These are phyloP conservation scores for Mycena filopes DNA, from an alignment of 768 basidiomycete species.

Conservation along the genomic window DNA sequence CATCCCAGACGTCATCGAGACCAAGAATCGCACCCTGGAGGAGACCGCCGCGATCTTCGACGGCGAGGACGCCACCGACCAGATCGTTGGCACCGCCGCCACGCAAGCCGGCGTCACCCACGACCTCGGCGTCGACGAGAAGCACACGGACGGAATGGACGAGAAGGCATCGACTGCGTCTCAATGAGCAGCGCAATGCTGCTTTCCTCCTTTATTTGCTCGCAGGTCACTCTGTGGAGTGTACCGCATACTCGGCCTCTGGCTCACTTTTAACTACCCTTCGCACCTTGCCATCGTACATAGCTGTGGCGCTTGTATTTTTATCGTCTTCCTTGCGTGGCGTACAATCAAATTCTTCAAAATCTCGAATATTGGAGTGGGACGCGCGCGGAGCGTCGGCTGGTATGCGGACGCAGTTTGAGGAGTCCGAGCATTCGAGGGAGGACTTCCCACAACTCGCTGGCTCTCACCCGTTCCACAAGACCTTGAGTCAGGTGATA, in stretches of 20 bases:
- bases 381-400: too few relatives aligned
- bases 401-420: too few relatives aligned
- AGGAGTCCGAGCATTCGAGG: too few relatives aligned
- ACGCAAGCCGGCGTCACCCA: slow-evolving; percentile 38
- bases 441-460: too few relatives aligned
- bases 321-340: background rate
- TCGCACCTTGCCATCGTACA: background rate
- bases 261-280: background rate
- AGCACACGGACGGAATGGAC: slow-evolving; percentile 32
- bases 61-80: slow-evolving; percentile 62
- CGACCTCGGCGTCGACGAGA: slow-evolving; percentile 29
- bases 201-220: background rate
- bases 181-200: background rate
- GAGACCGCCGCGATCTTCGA: slow-evolving; percentile 88
- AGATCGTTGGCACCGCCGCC: slow-evolving; percentile 45
- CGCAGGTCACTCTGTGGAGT: background rate
- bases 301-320: slow-evolving; percentile 1
- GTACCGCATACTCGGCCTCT: background rate
- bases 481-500: too few relatives aligned
- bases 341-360: background rate
- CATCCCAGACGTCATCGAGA: slow-evolving; percentile 66
- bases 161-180: slow-evolving; percentile 46
- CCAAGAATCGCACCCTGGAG: slow-evolving; percentile 78
- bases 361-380: too few relatives aligned
- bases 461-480: too few relatives aligned